Evolutionary conservation across 2,329 filamentous ascomycete genomes (phyloP), one percentile per base, ranked within the genome.

Genomic region (Botrytis tulipae): DNA sequence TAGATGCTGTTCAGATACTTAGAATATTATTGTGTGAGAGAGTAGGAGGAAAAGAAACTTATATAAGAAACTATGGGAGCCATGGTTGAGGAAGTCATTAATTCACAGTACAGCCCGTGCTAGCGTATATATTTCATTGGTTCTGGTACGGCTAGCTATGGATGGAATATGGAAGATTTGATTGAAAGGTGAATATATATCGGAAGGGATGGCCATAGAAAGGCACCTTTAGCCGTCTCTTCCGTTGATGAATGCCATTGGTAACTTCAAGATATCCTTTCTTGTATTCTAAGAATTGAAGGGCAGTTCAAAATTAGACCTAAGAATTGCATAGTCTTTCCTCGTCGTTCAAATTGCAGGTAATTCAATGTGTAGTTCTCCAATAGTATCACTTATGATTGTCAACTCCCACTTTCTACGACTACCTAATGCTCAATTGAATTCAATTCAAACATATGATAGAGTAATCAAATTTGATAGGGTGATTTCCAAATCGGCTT

Each of bases 351-450:
- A 18, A 42, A 20, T 40, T 42, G 37, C 20, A 3, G 37, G 14
- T 16, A 4, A 9, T n/a, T n/a, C 3, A 62, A 7, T 18, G 4
- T n/a, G 18, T 62, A 5, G 25, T n/a, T 10, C 25, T 42, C 8
- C 7, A 18, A 29, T 42, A 8, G 37, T 4, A 16, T 62, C 25
- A 42, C 25, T 42, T 29, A 18, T 2, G 25, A 42, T 29, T 5
- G 0, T 2, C 16, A n/a, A 5, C 37, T 42, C 12, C 7, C 14
- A n/a, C 6, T 9, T 62, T 25, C 0, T n/a, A 5, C 18, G 9
- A 42, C 4, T 29, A n/a, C n/a, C n/a, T n/a, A n/a, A 10, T 25
- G 7, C 25, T 42, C 5, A 3, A 37, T 62, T 29, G 7, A 35
- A 22, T 40, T 60, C 10, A 5, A 40, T 22, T 18, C 8, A 7